Evolutionary conservation across 495 filamentous ascomycete species (phyloP).

Genomic region (Podospora australis): DNA sequence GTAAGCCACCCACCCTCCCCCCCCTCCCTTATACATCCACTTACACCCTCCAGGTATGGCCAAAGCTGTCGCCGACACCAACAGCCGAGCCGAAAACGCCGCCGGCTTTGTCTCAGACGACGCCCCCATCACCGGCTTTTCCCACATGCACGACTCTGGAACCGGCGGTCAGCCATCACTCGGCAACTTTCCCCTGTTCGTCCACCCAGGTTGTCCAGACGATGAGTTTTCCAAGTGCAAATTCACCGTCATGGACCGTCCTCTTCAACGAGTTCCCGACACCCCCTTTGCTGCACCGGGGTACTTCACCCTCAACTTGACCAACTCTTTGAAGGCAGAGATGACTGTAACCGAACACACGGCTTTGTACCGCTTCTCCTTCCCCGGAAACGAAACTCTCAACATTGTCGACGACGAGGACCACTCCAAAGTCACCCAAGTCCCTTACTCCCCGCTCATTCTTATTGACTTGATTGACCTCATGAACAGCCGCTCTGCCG

Average conservation of each 20-base stretch:
- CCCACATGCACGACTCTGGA: slow-evolving; percentile 63
- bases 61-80: slow-evolving; percentile 59
- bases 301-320: slow-evolving; percentile 59
- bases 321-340: slow-evolving; percentile 57
- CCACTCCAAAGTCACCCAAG: neutral
- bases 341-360: slow-evolving; percentile 64
- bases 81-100: slow-evolving; percentile 52
- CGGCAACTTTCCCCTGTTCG: slow-evolving; percentile 71
- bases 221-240: slow-evolving; percentile 57
- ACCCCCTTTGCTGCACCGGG: slow-evolving; percentile 56
- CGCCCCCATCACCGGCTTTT: slow-evolving; percentile 45
- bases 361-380: slow-evolving; percentile 64
- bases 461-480: slow-evolving; percentile 61
- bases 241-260: slow-evolving; percentile 47
- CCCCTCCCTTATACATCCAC: neutral
- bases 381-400: slow-evolving; percentile 31
- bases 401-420: slow-evolving; percentile 4
- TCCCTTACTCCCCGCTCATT: slow-evolving; percentile 52
- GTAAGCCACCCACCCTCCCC: slow-evolving; percentile 24
- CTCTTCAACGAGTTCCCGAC: slow-evolving; percentile 39
- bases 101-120: slow-evolving; percentile 62
- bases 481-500: slow-evolving; percentile 50
- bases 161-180: slow-evolving; percentile 54
- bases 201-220: slow-evolving; percentile 57
- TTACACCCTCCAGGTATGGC: slow-evolving; percentile 47